Evolutionary conservation across 257 asterid species (phyloP).

Genomic region (Solanum sparsipilum): DNA sequence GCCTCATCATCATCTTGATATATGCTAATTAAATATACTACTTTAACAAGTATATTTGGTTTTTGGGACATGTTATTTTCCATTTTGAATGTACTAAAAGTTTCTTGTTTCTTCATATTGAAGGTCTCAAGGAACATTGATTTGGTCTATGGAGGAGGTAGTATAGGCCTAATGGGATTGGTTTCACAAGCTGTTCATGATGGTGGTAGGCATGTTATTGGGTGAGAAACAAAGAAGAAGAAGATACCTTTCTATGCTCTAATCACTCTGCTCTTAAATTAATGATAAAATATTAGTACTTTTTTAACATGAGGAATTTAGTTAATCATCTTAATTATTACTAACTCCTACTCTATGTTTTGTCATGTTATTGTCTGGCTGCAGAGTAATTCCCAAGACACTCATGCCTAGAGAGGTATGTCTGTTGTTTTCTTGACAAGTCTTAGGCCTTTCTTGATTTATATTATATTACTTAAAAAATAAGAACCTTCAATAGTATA

Average conservation of each 20-base stretch:
- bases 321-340: background rate
- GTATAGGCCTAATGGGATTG: constrained; percentile 96
- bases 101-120: background rate
- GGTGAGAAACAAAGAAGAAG: constrained; percentile 23
- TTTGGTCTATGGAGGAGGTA: constrained; percentile 97
- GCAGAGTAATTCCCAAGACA: constrained; percentile 99
- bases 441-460: constrained; percentile 21
- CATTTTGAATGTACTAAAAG: background rate
- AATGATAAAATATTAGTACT: background rate
- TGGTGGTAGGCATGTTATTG: constrained; percentile 90
- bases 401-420: constrained; percentile 99
- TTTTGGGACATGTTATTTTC: background rate
- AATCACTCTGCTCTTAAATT: constrained; percentile 4
- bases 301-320: background rate
- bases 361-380: constrained; percentile 62
- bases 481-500: constrained; percentile 8
- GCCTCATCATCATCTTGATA: constrained; percentile 23
- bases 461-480: constrained; percentile 3
- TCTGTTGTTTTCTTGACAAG: constrained; percentile 25
- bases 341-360: constrained; percentile 1
- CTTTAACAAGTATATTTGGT: background rate
- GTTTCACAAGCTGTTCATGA: constrained; percentile 91
- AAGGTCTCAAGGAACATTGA: constrained; percentile 83
- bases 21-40: background rate
- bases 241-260: constrained; percentile 7